phyloP scores from a whole-genome alignment of 441 rosid species.

The Biscutella laevigata region DNA sequence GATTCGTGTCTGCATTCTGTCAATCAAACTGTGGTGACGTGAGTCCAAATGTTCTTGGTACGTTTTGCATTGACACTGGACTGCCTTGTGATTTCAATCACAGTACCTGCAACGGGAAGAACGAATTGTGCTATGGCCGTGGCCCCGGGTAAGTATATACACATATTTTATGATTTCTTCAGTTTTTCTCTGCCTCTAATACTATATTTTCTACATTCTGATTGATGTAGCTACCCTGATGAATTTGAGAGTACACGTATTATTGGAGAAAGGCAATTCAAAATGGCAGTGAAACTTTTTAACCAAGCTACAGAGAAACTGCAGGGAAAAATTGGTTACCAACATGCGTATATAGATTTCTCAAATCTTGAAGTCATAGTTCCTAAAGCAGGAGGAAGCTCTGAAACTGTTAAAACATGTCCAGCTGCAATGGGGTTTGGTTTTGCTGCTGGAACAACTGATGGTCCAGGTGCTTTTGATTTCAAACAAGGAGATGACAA shows the following conservation, averaged over 20 bases:
- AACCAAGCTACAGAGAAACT: conserved; percentile 44
- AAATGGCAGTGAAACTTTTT: conserved; percentile 47
- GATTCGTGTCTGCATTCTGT: conserved; percentile 63
- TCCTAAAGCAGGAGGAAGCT: conserved; percentile 40
- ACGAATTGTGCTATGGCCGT: conserved; percentile 53
- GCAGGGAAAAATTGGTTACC: conserved; percentile 41
- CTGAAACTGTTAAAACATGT: conserved; percentile 45
- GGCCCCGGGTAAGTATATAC: conserved; percentile 55
- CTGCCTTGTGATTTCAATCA: conserved; percentile 69
- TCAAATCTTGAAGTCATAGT: conserved; percentile 46
- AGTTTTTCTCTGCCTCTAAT: background rate
- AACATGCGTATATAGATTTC: conserved; percentile 53
- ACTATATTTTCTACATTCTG: conserved; percentile 1
- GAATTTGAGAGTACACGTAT: conserved; percentile 66
- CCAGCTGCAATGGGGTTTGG: conserved; percentile 75
- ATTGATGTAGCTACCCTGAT: conserved; percentile 49
- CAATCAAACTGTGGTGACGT: conserved; percentile 74
- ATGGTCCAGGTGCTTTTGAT: conserved; percentile 81
- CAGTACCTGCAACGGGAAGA: conserved; percentile 62
- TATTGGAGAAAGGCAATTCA: conserved; percentile 56
- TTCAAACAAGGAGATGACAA: conserved; percentile 66
- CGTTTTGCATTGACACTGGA: conserved; percentile 65
- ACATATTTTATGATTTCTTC: background rate
- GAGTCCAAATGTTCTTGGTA: conserved; percentile 64
- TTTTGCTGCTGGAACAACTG: conserved; percentile 76